Base-by-base conservation (phyloP, 257 asterid species). In the Thymus quinquecostatus region DNA sequence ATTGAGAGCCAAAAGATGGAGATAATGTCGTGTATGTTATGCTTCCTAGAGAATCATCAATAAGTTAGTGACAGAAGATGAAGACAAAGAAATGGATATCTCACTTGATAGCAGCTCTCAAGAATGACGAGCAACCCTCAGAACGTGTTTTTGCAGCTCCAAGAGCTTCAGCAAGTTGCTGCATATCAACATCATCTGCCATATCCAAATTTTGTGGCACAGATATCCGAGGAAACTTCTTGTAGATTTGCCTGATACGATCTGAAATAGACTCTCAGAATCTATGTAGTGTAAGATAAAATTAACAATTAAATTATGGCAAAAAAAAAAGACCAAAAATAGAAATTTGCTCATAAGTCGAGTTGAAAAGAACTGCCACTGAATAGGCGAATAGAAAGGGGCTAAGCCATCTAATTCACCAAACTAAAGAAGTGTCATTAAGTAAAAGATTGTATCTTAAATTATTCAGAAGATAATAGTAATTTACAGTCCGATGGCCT, bases 71-170 rank as follows among this genome's bases (percentile, higher is more conserved):
- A 56, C 44, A 77, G 59, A 73, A 47, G 66, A 49, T 5, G 73
- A 71, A 48, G 40, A 71, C 54, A 70, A 41, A 27, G 44, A 56
- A 47, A 70, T 66, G 70, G 54, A 64, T 45, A 70, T 71, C 89
- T 72, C 65, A 94, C 99, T 79, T 94, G 75, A 91, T 75, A 74
- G 97, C 96, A 65, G 97, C 93, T 79, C 78, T 92, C 80, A 94
- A 76, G 79, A 91, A 91, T 11, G 96, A 85, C 21, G 96, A 86
- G 82, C 99, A 94, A 44, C 93, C 87, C 43, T 94, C 99, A 21
- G 88, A 86, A 53, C 99, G 97, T 69, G 77, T 81, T 86, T 94
- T 94, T 54, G 97, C 99, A 76, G 99, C 95, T 56, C 92, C 92
- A 55, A 94, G 86, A 80, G 89, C 92, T 85, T 94, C 99, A 59